phyloP scores from a whole-genome alignment of 179 eudicot species.

The Kewa caespitosa region DNA sequence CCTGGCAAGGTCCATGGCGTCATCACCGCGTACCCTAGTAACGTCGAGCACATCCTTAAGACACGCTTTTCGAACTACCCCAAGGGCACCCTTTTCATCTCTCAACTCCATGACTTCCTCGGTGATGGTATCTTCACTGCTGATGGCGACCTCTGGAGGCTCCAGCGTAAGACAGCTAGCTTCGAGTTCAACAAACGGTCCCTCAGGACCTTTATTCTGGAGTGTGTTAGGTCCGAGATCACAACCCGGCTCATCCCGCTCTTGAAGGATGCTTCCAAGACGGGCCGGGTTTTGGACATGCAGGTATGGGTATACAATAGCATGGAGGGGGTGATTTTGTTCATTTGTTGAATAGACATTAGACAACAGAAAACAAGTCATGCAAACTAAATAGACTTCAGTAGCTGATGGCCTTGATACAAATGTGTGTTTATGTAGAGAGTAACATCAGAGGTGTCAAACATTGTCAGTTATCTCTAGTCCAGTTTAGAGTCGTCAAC shows the following conservation, averaged over 20 bases:
- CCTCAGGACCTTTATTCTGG: conserved; percentile 48
- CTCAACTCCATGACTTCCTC: conserved; percentile 57
- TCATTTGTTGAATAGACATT: no score
- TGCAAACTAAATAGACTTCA: no score
- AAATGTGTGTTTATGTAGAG: no score
- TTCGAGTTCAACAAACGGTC: conserved; percentile 60
- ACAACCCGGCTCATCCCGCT: conserved; percentile 43
- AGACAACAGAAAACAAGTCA: no score
- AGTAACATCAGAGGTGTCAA: no score
- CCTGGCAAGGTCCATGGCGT: conserved; percentile 49
- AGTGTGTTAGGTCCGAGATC: conserved; percentile 41
- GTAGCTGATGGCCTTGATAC: no score
- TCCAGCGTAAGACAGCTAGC: conserved; percentile 42
- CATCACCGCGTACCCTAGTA: conserved; percentile 64
- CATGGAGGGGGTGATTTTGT: no score
- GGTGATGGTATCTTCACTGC: conserved; percentile 59
- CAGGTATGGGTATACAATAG: no score
- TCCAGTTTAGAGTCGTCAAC: no score
- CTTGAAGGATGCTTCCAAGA: conserved; percentile 30
- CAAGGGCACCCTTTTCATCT: conserved; percentile 51
- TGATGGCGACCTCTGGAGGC: conserved; percentile 57
- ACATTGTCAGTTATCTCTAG: no score
- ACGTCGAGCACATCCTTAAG: conserved; percentile 70
- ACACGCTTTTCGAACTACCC: conserved; percentile 71
- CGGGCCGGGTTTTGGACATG: conserved; percentile 41